A percentile compares a stretch with the other conserved stretches of the same genome.
Evolutionary conservation across 1,284 basidiomycete species (phyloP).

Genomic region (Blastosporella zonata): DNA sequence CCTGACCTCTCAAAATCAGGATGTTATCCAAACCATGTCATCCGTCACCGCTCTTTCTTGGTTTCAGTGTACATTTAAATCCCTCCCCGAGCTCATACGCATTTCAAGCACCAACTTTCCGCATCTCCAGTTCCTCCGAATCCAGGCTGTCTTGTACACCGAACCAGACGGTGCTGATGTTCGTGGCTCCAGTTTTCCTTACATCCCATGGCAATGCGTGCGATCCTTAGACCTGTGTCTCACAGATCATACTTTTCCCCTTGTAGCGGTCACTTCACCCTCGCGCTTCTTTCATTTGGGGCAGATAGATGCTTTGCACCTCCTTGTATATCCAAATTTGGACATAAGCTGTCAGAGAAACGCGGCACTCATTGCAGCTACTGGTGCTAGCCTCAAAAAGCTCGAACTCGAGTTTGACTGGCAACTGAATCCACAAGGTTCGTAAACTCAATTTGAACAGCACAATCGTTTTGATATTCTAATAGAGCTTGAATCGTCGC

Average conservation of each 20-base stretch:
- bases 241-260: neutral
- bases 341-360: neutral
- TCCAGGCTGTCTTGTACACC: neutral
- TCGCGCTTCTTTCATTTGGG: neutral
- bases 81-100: no score
- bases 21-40: no score
- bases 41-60: no score
- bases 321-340: neutral
- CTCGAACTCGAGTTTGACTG: neutral
- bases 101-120: no score
- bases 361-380: neutral
- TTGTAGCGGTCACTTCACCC: neutral
- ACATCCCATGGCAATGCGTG: neutral
- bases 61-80: no score
- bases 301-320: neutral
- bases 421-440: neutral
- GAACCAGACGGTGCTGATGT: neutral
- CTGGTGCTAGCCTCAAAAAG: neutral
- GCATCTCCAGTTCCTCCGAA: neutral
- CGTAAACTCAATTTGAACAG: neutral
- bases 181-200: neutral
- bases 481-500: neutral
- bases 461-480: neutral
- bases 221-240: neutral
- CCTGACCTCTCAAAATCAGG: no score